Percentiles rank a stretch among this genome's conserved stretches.
These are phyloP conservation scores for Pseudophaeomoniella oleicola DNA, from an alignment of 2,329 filamentous ascomycete species.

Conservation along the genomic window DNA sequence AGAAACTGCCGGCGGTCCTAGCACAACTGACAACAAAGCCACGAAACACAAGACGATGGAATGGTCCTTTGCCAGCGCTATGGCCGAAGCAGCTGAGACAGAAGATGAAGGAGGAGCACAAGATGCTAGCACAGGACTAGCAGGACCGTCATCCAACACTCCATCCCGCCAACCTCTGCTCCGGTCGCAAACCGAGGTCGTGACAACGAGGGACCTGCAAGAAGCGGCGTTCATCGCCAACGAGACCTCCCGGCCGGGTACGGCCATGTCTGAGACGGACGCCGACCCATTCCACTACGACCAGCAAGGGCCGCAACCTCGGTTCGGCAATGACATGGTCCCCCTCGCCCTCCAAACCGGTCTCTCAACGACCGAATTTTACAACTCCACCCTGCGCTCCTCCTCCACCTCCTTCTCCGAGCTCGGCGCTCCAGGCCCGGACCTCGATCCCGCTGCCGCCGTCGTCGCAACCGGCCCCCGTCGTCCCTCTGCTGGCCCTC, in stretches of 20 bases:
- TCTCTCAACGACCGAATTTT: too few species aligned
- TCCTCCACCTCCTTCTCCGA: too few species aligned
- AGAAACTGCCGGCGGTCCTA: constrained; percentile 10
- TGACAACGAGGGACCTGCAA: not conserved
- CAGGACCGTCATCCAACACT: not conserved
- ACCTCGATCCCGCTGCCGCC: too few species aligned
- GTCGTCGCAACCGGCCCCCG: too few species aligned
- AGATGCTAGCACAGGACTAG: not conserved
- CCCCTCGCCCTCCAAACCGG: constrained; percentile 3
- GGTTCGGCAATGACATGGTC: constrained; percentile 6
- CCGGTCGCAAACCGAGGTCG: not conserved
- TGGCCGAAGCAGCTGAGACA: constrained; percentile 21
- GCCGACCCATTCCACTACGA: constrained; percentile 29
- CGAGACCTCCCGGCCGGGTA: constrained; percentile 6
- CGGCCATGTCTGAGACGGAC: constrained; percentile 19
- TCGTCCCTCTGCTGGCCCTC: too few species aligned
- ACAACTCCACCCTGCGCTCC: too few species aligned
- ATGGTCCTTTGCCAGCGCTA: constrained; percentile 28
- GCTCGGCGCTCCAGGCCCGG: too few species aligned
- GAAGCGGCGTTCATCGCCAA: constrained; percentile 1
- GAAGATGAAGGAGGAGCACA: constrained; percentile 2
- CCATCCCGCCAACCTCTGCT: not conserved
- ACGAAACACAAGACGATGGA: constrained; percentile 19
- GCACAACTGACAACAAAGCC: constrained; percentile 7
- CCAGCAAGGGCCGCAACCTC: not conserved